Conservation (phyloP, 202 grass and related monocot genomes). For the Saccharum hybrid region DNA sequence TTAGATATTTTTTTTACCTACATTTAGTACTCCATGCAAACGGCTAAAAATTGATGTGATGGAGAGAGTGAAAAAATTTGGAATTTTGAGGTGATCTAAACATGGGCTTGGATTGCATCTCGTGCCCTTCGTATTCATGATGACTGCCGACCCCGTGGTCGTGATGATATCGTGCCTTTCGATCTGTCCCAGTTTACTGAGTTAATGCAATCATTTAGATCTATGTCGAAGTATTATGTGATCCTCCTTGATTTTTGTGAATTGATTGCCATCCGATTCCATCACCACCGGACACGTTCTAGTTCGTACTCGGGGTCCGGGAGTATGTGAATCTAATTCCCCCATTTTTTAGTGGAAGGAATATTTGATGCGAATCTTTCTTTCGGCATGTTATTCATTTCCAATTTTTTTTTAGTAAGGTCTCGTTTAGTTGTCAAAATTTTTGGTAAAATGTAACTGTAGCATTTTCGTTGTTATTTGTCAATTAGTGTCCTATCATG, state of each 20-base stretch:
- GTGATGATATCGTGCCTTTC: background rate
- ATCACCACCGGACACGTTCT: background rate
- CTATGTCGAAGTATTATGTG: background rate
- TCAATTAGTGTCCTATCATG: no score
- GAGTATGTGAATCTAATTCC: constrained; percentile 43
- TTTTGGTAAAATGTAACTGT: no score
- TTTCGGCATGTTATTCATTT: constrained; percentile 18
- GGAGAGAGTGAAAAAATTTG: no score
- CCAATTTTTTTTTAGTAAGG: no score
- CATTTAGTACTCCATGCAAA: no score
- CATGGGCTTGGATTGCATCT: no score
- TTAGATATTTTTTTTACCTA: no score
- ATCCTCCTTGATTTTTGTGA: background rate
- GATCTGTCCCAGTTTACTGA: background rate
- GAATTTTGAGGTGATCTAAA: no score
- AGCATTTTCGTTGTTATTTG: no score
- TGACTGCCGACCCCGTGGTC: no score
- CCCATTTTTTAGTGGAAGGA: constrained; percentile 17
- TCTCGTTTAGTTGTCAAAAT: no score
- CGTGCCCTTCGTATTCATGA: background rate
- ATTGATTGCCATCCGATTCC: constrained; percentile 20
- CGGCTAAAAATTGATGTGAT: no score
- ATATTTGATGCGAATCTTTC: constrained; percentile 50
- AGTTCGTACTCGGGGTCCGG: background rate
- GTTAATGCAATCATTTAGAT: background rate